Conservation (phyloP, 768 basidiomycete species). For the Krasilnikovozyma curviuscula region DNA sequence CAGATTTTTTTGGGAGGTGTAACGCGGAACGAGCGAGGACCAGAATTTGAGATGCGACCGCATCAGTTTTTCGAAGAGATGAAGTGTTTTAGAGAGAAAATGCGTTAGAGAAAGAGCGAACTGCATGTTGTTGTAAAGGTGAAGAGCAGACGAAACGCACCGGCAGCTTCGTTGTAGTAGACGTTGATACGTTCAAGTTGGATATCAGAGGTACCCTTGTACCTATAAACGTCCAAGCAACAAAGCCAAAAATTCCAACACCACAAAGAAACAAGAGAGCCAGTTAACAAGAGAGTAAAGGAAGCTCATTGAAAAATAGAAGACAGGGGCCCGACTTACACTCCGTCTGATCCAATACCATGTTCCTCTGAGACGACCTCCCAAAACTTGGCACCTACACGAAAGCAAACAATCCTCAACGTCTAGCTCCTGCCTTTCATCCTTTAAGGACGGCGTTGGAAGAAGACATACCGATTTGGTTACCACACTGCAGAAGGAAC, state of each 20-base stretch:
- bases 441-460: neutral
- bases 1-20: too few relatives aligned
- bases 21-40: too few relatives aligned
- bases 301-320: neutral
- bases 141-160: slow-evolving; percentile 11
- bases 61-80: too few relatives aligned
- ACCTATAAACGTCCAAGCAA: slow-evolving; percentile 31
- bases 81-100: too few relatives aligned
- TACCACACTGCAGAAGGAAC: slow-evolving; percentile 53
- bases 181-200: slow-evolving; percentile 89
- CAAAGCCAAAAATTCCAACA: too few relatives aligned
- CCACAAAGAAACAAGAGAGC: neutral
- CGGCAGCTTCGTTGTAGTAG: slow-evolving; percentile 91
- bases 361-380: slow-evolving; percentile 97
- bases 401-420: neutral
- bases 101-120: too few relatives aligned
- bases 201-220: slow-evolving; percentile 82
- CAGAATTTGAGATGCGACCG: too few relatives aligned
- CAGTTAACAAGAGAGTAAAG: neutral
- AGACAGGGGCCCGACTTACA: slow-evolving; percentile 23
- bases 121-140: too few relatives aligned
- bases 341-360: slow-evolving; percentile 79
- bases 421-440: neutral
- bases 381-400: slow-evolving; percentile 32
- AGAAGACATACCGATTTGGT: slow-evolving; percentile 80